These are phyloP conservation scores for Lactifluus volemus DNA, from an alignment of 768 basidiomycete genomes.

Conservation along the genomic window DNA sequence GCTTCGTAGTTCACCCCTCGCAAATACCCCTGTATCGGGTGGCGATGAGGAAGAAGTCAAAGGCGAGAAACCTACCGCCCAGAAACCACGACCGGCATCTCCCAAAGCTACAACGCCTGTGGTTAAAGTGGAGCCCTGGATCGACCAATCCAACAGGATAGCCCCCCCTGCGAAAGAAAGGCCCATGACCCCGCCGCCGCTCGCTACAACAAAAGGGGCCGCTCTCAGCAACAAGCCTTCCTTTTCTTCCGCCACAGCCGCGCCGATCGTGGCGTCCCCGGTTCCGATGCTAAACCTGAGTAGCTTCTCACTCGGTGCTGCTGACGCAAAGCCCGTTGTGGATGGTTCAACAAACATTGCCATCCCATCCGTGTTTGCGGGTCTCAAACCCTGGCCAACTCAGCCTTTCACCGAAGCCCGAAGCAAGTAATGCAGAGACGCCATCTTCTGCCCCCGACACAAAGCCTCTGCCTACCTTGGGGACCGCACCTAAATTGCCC, in stretches of 20 bases:
- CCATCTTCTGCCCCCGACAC: background rate
- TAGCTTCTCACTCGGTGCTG: background rate
- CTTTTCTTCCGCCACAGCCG: background rate
- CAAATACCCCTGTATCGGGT: constrained; percentile 37
- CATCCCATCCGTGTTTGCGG: background rate
- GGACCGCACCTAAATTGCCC: constrained; percentile 8
- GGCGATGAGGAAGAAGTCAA: constrained; percentile 37
- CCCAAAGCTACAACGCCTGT: constrained; percentile 16
- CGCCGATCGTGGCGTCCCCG: background rate
- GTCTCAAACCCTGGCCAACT: background rate
- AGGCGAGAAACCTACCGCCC: constrained; percentile 22
- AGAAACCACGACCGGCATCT: constrained; percentile 32
- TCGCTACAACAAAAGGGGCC: background rate
- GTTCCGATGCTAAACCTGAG: background rate
- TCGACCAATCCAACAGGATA: background rate
- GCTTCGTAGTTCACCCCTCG: constrained; percentile 68
- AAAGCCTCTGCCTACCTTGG: background rate
- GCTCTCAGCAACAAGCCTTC: background rate
- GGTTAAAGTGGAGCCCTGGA: constrained; percentile 1
- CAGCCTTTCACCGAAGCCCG: constrained; percentile 3
- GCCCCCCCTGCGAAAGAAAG: constrained; percentile 23
- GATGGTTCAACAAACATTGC: background rate
- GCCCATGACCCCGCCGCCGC: no score
- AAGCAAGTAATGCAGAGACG: background rate
- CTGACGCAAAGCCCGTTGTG: background rate